A percentile compares a stretch with the other conserved stretches of the same genome.
phyloP scores from a whole-genome alignment of 306 rosid genomes.

The Lupinus albus region DNA sequence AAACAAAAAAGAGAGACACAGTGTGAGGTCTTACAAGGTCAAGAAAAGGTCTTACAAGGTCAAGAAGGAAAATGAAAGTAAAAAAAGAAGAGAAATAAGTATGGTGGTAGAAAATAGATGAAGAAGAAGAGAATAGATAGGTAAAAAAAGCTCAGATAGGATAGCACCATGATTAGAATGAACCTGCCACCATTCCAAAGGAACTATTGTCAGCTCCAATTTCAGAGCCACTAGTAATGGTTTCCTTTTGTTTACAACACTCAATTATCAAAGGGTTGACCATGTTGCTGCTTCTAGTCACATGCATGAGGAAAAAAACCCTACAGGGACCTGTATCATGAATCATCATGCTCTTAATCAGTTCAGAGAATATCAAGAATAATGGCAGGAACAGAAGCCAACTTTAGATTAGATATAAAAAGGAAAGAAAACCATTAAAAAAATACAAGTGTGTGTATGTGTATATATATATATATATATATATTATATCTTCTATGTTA shows the following conservation, averaged over 20 bases:
- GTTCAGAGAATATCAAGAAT: constrained; percentile 49
- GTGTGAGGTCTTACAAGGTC: constrained; percentile 89
- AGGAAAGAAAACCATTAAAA: not conserved
- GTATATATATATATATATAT: not conserved
- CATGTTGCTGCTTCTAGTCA: constrained; percentile 36
- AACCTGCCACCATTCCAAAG: constrained; percentile 23
- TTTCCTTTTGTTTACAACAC: constrained; percentile 42
- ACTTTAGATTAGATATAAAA: constrained; percentile 39
- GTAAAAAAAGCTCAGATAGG: constrained; percentile 86
- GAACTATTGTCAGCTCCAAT: constrained; percentile 36
- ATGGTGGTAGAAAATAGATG: constrained; percentile 30
- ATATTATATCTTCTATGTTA: constrained; percentile 16
- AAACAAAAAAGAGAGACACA: constrained; percentile 30
- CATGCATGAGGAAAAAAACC: constrained; percentile 43
- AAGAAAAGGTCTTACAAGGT: constrained; percentile 99
- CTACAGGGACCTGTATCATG: constrained; percentile 49
- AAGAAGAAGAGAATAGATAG: not conserved
- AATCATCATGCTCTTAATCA: constrained; percentile 41
- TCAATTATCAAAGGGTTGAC: constrained; percentile 46
- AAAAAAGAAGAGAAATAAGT: not conserved
- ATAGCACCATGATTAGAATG: constrained; percentile 64
- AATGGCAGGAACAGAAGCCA: constrained; percentile 48
- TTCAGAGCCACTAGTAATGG: constrained; percentile 42
- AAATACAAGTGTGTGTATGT: not conserved
- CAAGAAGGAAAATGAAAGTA: constrained; percentile 57